phyloP scores from a whole-genome alignment of 306 rosid species.

The Calophaca sinica region DNA sequence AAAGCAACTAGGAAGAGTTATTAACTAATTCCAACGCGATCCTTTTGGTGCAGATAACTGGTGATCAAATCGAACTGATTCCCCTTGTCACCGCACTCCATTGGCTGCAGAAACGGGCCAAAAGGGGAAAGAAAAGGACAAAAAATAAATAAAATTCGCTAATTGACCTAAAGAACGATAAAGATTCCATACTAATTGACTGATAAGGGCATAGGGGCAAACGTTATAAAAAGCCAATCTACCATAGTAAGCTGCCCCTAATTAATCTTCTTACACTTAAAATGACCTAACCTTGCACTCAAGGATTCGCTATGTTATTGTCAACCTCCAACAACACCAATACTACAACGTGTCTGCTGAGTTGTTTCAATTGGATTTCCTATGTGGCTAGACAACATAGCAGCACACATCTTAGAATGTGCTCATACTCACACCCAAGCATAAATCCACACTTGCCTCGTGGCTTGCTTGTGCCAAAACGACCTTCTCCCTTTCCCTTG shows the following conservation, averaged over 20 bases:
- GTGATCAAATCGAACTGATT: too few species aligned
- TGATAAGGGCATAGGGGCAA: background rate
- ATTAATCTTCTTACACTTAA: slow-evolving; percentile 4
- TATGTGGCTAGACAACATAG: too few species aligned
- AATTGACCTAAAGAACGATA: background rate
- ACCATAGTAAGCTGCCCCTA: background rate
- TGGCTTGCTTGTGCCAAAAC: too few species aligned
- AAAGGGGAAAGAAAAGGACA: background rate
- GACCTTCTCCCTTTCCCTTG: too few species aligned
- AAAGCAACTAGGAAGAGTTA: background rate
- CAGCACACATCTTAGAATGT: too few species aligned
- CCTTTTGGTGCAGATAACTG: background rate
- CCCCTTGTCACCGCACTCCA: too few species aligned
- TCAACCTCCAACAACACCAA: slow-evolving; percentile 10
- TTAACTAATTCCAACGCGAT: slow-evolving; percentile 2
- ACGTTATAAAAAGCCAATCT: background rate
- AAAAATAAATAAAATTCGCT: background rate
- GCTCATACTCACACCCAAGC: too few species aligned
- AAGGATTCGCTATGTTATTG: slow-evolving; percentile 1
- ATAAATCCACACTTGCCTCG: too few species aligned
- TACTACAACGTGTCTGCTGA: too few species aligned
- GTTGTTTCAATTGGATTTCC: too few species aligned
- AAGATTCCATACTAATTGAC: slow-evolving; percentile 15
- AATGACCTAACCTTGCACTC: slow-evolving; percentile 34
- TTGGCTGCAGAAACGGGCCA: too few species aligned